Conservation (phyloP, 2,329 filamentous ascomycete genomes). For the Chaetomium sp. region DNA sequence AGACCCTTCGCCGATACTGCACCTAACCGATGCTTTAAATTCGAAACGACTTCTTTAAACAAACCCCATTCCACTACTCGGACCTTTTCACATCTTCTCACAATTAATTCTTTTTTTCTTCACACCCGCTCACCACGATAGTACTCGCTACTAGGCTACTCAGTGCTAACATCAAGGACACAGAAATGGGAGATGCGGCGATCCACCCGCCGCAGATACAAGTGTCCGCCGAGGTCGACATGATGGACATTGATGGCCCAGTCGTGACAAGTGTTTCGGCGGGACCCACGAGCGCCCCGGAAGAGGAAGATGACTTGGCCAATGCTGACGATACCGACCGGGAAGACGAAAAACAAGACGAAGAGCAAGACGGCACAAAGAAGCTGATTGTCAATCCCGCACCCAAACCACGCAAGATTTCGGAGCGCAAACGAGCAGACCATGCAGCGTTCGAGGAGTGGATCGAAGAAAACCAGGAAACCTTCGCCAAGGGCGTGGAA, state of each 20-base stretch:
- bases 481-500: slow-evolving; percentile 31
- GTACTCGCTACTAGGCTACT: too few species aligned
- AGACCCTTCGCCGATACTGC: too few species aligned
- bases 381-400: slow-evolving; percentile 24
- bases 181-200: neutral
- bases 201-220: neutral
- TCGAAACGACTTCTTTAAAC: too few species aligned
- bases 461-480: slow-evolving; percentile 31
- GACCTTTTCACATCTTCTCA: too few species aligned
- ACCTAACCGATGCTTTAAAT: too few species aligned
- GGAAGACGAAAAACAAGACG: slow-evolving; percentile 23
- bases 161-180: neutral
- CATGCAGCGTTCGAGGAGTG: slow-evolving; percentile 44
- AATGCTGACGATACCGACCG: slow-evolving; percentile 1
- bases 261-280: neutral
- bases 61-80: too few species aligned
- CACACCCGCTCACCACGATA: too few species aligned
- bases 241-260: slow-evolving; percentile 6
- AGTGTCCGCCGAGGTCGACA: neutral
- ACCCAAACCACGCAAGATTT: slow-evolving; percentile 32
- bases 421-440: slow-evolving; percentile 44
- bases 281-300: neutral
- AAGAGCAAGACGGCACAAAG: slow-evolving; percentile 25
- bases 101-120: too few species aligned
- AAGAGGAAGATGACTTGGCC: neutral